A percentile compares a stretch with the other conserved stretches of the same genome.
Evolutionary conservation across 805 yeast species (phyloP).

Genomic region (Lipomyces mesembrius): DNA sequence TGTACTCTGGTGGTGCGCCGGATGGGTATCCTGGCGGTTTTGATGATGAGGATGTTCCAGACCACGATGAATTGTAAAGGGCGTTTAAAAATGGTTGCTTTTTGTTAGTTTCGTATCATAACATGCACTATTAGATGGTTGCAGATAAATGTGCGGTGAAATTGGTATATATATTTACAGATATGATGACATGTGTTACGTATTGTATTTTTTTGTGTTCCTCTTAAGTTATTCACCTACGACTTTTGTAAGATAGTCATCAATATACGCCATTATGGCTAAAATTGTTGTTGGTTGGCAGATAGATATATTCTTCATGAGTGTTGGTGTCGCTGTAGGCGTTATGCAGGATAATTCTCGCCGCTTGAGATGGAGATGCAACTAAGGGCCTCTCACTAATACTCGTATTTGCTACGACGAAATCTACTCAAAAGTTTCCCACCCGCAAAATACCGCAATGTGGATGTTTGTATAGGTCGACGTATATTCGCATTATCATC

Average conservation of each 20-base stretch:
- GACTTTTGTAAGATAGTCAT: slow-evolving; percentile 1
- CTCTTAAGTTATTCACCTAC: not conserved
- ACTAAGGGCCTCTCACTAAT: too few relatives aligned
- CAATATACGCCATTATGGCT: not conserved
- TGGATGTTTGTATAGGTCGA: not conserved
- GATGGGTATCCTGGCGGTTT: slow-evolving; percentile 44
- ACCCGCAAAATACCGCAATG: not conserved
- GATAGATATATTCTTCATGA: not conserved
- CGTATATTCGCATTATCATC: not conserved
- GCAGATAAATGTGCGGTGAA: not conserved
- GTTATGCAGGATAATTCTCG: too few relatives aligned
- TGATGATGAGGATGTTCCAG: slow-evolving; percentile 62
- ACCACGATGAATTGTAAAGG: slow-evolving; percentile 62
- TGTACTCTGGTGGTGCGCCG: slow-evolving; percentile 57
- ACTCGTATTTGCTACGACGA: too few relatives aligned
- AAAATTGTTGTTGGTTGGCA: not conserved
- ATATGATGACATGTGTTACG: not conserved
- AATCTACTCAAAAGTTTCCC: not conserved
- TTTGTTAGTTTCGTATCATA: not conserved
- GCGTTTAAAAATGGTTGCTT: slow-evolving; percentile 8
- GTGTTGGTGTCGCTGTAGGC: not conserved
- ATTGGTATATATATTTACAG: not conserved
- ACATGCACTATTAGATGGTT: not conserved
- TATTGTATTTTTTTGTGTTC: not conserved
- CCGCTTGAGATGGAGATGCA: too few relatives aligned